Evolutionary conservation across 331 rosid species (phyloP), one percentile per base, ranked within the genome.

Genomic region (Arachis monticola): DNA sequence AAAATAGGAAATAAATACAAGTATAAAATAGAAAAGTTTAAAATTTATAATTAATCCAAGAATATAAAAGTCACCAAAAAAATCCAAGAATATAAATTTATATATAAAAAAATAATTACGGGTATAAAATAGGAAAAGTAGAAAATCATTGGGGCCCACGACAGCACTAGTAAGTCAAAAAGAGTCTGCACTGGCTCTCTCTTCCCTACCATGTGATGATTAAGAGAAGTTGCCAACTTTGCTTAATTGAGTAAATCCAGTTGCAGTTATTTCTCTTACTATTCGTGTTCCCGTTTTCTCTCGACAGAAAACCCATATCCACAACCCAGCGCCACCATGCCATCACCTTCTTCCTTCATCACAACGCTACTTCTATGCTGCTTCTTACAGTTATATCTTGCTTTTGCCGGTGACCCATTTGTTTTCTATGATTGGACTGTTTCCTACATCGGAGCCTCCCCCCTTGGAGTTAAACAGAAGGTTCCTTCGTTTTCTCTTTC

Each of bases 361-460:
- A 67, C 78, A 53, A 53, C 78, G 31, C 74, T 0, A 2, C 4
- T 88, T 30, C 52, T 86, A 2, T 88, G 85, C 76, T 81, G 40
- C 40, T 35, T 35, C 40, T 35, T 35, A 35, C 40, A 85, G 55
- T 56, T 73, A 3, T 65, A 66, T 45, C 56, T 80, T 79, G 87
- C 80, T 88, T 83, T 88, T 59, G 88, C 97, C 0, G 86, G 88
- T 10, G 98, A 93, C 72, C 96, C 97, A 40, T 89, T 69, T 61
- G 87, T 84, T 67, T 93, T 71, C 88, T 88, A 59, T 71, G 96
- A 93, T 67, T 93, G 98, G 98, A 77, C 93, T 59, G 89, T 88
- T 64, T 88, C 98, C 2, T 93, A 91, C 85, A 64, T 82, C 73
- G 69, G 86, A 3, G 85, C 90, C 7, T 81, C 91, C 62, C 96